Evolutionary conservation across 257 asterid species (phyloP).

Genomic region (Nicotiana tabacum): DNA sequence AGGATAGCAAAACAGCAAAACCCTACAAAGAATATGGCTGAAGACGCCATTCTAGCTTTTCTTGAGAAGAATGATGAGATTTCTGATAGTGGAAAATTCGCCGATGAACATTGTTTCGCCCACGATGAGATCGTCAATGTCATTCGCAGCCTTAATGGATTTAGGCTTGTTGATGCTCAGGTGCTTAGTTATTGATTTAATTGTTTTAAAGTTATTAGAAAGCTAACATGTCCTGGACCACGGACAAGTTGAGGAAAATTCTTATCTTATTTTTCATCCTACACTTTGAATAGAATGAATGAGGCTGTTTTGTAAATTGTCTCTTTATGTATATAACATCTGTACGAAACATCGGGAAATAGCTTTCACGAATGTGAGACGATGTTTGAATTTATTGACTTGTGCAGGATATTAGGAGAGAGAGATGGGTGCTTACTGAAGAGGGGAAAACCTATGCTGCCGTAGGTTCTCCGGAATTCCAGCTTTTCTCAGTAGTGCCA

Average conservation of each 20-base stretch:
- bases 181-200: conserved; percentile 17
- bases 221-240: background rate
- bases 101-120: conserved; percentile 56
- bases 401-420: conserved; percentile 77
- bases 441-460: conserved; percentile 73
- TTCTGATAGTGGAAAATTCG: conserved; percentile 61
- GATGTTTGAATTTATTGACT: conserved; percentile 1
- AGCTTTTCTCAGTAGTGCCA: conserved; percentile 69
- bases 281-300: background rate
- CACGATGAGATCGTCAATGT: conserved; percentile 84
- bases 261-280: background rate
- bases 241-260: background rate
- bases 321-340: background rate
- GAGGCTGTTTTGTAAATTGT: too few species aligned
- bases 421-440: conserved; percentile 72
- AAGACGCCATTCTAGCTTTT: conserved; percentile 68
- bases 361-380: background rate
- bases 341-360: background rate
- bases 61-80: conserved; percentile 56
- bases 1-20: too few species aligned
- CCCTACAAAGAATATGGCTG: conserved; percentile 47
- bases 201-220: background rate
- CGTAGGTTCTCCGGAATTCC: conserved; percentile 84
- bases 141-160: conserved; percentile 79
- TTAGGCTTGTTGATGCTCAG: conserved; percentile 64